These are phyloP conservation scores for Paecilomyces dactylethromorphus DNA, from an alignment of 2,329 filamentous ascomycete species.

Conservation along the genomic window DNA sequence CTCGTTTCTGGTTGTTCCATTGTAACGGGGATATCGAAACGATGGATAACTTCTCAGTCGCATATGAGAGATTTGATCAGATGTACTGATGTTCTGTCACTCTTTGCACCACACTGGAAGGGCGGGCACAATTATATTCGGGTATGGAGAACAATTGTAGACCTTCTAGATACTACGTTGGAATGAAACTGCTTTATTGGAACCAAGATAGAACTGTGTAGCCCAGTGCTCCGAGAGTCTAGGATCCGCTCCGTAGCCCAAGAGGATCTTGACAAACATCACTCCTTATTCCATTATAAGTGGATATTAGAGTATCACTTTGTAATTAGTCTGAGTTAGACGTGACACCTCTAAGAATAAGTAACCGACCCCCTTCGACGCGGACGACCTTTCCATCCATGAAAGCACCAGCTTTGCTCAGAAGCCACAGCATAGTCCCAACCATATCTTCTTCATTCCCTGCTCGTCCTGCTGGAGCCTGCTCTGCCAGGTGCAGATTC, in stretches of 20 bases:
- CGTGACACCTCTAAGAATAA: conserved; percentile 1
- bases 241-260: no score
- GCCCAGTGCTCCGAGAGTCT: no score
- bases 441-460: conserved; percentile 40
- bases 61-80: neutral
- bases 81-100: neutral
- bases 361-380: neutral
- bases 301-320: neutral
- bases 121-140: neutral
- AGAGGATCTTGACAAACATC: no score
- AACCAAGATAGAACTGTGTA: neutral
- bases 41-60: neutral
- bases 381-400: conserved; percentile 40
- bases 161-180: neutral
- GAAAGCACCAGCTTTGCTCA: conserved; percentile 46
- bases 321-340: neutral
- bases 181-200: neutral
- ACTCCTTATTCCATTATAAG: no score
- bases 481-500: neutral
- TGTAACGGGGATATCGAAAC: neutral
- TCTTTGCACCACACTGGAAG: neutral
- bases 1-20: neutral
- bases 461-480: conserved; percentile 23
- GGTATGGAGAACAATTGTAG: neutral
- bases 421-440: conserved; percentile 43